phyloP scores from a whole-genome alignment of 2,329 filamentous ascomycete genomes.

The Alternaria arbusti region DNA sequence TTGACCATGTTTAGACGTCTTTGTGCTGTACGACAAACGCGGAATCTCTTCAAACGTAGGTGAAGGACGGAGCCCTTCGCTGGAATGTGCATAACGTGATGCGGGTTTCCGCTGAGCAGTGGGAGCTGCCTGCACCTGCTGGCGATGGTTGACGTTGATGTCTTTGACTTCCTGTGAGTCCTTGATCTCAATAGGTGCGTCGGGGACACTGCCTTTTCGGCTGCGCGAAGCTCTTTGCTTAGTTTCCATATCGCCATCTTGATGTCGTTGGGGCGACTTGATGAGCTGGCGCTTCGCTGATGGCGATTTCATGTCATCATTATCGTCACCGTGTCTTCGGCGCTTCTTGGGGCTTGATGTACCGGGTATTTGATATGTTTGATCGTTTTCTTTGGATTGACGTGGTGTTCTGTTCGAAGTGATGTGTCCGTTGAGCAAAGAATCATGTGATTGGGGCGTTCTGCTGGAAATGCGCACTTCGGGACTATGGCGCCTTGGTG shows the following conservation, averaged over 20 bases:
- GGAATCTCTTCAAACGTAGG: constrained; percentile 12
- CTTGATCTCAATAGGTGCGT: constrained; percentile 31
- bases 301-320: background rate
- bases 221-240: background rate
- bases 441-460: background rate
- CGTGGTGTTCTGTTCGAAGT: background rate
- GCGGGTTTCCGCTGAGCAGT: background rate
- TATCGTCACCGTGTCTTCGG: background rate
- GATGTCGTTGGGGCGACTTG: background rate
- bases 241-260: background rate
- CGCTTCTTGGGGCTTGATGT: constrained; percentile 11
- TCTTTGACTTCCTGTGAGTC: constrained; percentile 33
- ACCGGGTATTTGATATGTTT: background rate
- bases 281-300: constrained; percentile 1
- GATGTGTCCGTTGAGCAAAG: background rate
- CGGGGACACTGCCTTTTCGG: constrained; percentile 19
- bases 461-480: constrained; percentile 14
- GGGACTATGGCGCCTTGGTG: constrained; percentile 5
- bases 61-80: background rate
- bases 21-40: background rate
- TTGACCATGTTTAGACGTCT: background rate
- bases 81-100: background rate
- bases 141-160: background rate
- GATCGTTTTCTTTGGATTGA: background rate
- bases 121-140: background rate